phyloP scores from a whole-genome alignment of 805 yeast genomes.

The Starmerella khaoyaiensis region DNA sequence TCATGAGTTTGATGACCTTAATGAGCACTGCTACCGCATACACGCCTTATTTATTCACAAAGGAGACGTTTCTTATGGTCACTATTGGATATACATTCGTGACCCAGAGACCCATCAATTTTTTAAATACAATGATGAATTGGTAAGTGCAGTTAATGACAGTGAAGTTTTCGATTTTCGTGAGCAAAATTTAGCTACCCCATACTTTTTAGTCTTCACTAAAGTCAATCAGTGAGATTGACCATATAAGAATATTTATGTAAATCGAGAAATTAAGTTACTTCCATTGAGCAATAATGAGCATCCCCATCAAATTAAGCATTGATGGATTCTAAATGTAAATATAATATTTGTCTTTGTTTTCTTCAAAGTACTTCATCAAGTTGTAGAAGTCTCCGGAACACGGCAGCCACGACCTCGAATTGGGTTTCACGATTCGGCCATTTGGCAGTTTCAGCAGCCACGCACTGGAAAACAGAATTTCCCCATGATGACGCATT shows the following conservation, averaged over 20 bases:
- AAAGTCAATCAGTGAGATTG: too few species aligned
- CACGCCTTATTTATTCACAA: slow-evolving; percentile 91
- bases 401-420: slow-evolving; percentile 87
- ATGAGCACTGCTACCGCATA: slow-evolving; percentile 58
- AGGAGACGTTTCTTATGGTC: slow-evolving; percentile 94
- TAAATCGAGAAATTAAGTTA: not conserved
- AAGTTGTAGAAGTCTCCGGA: slow-evolving; percentile 80
- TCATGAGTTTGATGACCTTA: slow-evolving; percentile 49
- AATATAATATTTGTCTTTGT: not conserved
- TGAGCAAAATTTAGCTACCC: slow-evolving; percentile 72
- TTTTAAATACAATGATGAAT: slow-evolving; percentile 89
- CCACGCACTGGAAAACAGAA: slow-evolving; percentile 40
- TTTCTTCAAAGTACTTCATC: slow-evolving; percentile 36
- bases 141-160: slow-evolving; percentile 69
- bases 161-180: slow-evolving; percentile 31
- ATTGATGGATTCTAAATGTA: not conserved
- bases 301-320: not conserved
- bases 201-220: slow-evolving; percentile 80
- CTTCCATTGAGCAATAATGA: not conserved
- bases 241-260: slow-evolving; percentile 38
- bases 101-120: slow-evolving; percentile 57
- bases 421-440: slow-evolving; percentile 45
- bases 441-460: slow-evolving; percentile 34
- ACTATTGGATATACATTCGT: slow-evolving; percentile 88
- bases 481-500: slow-evolving; percentile 31